A percentile compares a stretch with the other conserved stretches of the same genome.
phyloP scores from a whole-genome alignment of 192 early-diverging fungal genomes.

The Entomortierella beljakovae region DNA sequence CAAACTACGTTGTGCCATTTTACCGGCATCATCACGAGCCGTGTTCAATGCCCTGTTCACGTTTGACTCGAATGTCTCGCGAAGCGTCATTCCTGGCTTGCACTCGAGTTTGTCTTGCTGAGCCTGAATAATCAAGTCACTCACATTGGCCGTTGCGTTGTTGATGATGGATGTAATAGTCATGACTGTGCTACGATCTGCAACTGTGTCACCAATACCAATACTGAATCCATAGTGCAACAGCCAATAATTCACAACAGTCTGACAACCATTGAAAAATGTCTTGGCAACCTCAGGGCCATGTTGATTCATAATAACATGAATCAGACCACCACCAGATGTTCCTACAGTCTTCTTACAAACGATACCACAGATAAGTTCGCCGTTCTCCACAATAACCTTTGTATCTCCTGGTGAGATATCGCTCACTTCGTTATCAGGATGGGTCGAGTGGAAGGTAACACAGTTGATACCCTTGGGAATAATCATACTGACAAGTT shows the following conservation, averaged over 20 bases:
- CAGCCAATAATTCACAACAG: slow-evolving; percentile 96
- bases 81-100: slow-evolving; percentile 92
- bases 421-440: slow-evolving; percentile 80
- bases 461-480: slow-evolving; percentile 93
- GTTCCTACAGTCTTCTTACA: slow-evolving; percentile 96
- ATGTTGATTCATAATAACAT: slow-evolving; percentile 94
- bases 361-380: slow-evolving; percentile 92
- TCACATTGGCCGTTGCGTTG: slow-evolving; percentile 82
- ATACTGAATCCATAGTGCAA: slow-evolving; percentile 95
- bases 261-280: slow-evolving; percentile 94
- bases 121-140: slow-evolving; percentile 82
- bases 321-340: slow-evolving; percentile 87
- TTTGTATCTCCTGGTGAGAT: slow-evolving; percentile 91
- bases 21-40: slow-evolving; percentile 93
- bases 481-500: slow-evolving; percentile 93
- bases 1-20: slow-evolving; percentile 81
- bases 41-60: slow-evolving; percentile 90
- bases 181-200: slow-evolving; percentile 84
- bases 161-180: slow-evolving; percentile 81
- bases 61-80: slow-evolving; percentile 90
- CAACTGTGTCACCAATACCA: slow-evolving; percentile 97
- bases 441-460: slow-evolving; percentile 80
- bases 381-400: slow-evolving; percentile 93
- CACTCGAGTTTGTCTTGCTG: slow-evolving; percentile 86
- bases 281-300: slow-evolving; percentile 87